Base-by-base conservation (phyloP, 2,329 filamentous ascomycete genomes). In the Alternaria conjuncta region DNA sequence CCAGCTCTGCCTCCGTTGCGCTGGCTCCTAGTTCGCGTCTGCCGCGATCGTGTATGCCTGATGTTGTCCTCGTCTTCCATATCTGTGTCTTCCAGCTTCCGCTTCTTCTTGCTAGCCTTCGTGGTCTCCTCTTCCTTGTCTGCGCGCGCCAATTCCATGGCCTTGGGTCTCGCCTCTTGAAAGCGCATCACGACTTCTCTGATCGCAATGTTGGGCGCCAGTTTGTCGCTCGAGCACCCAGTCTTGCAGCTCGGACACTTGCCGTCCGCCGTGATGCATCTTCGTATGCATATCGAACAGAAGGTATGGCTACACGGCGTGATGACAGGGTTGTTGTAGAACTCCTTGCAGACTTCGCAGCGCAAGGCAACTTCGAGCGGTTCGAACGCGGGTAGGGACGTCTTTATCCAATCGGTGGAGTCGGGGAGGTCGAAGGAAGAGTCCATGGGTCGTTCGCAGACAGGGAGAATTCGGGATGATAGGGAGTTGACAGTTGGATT, bases 311-410 rank as follows among this genome's bases (percentile, higher is more conserved):
- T 92, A 82, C 96, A 99, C 1, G 92, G 92, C 1, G 96, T 99
- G 66, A 97, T 90, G 88, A 99, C 96, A 0, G 96, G 96, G 55
- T 94, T 97, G 65, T 89, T 89, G 83, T 92, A 98, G 81, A 98
- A 97, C 80, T 99, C 96, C 79, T 98, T 98, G 87, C 96, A 99
- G 64, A 99, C 92, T 80, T 98, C 93, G 81, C 96, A 99, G 72
- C 96, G 92, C 20, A 99, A 85, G 4, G 94, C 89, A 64, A 91
- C 89, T 75, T 99, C 96, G 66, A 99, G 88, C 13, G 87, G 83
- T 51, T 89, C 85, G 58, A 96, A 86, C 13, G 83, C 83, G 15
- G 88, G 82, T 2, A 96, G 84, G 2, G 89, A 86, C 12, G 93
- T 96, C 11, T 83, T 75, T 6, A 94, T 84, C 93, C 93, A 96